These are phyloP conservation scores for Lichenothelia convexa DNA, from an alignment of 495 filamentous ascomycete genomes.

Conservation along the genomic window DNA sequence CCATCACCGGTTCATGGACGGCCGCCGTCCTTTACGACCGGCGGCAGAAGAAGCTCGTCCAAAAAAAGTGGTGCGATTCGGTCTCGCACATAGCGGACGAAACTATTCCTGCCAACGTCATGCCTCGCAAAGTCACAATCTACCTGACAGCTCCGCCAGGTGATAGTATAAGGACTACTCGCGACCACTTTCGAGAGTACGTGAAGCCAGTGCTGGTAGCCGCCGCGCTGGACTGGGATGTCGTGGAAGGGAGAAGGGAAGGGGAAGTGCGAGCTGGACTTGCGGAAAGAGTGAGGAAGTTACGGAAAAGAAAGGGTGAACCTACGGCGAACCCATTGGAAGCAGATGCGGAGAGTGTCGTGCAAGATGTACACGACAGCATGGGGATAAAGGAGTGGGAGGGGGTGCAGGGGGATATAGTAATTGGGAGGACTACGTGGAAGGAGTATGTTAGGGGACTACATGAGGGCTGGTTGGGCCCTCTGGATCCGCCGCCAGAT, in stretches of 20 bases:
- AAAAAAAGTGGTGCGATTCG: conserved; percentile 68
- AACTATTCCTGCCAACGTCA: conserved; percentile 44
- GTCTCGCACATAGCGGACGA: conserved; percentile 79
- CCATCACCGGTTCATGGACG: conserved; percentile 57
- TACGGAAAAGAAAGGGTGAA: conserved; percentile 38
- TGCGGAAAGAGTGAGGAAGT: conserved; percentile 62
- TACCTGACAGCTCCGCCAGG: conserved; percentile 72
- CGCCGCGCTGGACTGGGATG: conserved; percentile 83
- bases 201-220: conserved; percentile 85
- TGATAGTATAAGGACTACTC: conserved; percentile 60
- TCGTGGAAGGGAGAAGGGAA: conserved; percentile 75
- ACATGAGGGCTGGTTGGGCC: conserved; percentile 93
- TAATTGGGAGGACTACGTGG: conserved; percentile 87
- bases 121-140: conserved; percentile 74
- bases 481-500: conserved; percentile 34
- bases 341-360: conserved; percentile 23
- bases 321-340: conserved; percentile 25
- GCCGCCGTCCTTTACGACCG: conserved; percentile 75
- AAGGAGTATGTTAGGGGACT: conserved; percentile 90
- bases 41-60: conserved; percentile 62
- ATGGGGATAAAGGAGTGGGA: conserved; percentile 49
- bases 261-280: conserved; percentile 70
- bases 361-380: conserved; percentile 15
- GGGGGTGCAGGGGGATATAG: conserved; percentile 62
- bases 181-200: conserved; percentile 90